Base-by-base conservation (phyloP, 2,329 filamentous ascomycete genomes). In the Coniochaeta hoffmannii region DNA sequence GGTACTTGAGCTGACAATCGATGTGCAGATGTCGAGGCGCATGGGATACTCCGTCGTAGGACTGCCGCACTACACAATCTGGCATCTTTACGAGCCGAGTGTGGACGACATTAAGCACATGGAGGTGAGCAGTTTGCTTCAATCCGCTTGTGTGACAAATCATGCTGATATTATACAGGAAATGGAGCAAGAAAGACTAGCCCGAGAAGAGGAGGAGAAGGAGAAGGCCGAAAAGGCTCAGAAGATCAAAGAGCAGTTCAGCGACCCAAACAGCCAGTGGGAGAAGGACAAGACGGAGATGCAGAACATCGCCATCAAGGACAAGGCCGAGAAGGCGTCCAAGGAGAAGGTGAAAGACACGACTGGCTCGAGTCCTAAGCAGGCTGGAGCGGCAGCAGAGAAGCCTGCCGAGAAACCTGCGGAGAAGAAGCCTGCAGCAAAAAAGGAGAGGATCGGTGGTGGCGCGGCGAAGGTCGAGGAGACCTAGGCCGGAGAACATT, bases 21-120 rank as follows among this genome's bases (percentile, higher is more conserved):
- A 44, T 10, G 11, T 55, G 8, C 59, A 96, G 92, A 99, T 99
- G 94, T 90, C 94, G 15, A 94, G 90, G 71, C 87, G 90, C 58
- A 97, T 99, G 94, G 81, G 88, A 57, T 97, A 90, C 67, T 96
- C 92, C 0, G 94, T 99, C 17, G 88, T 99, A 57, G 94, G 94
- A 31, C 79, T 99, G 50, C 94, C 94, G 7, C 94, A 99, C 69
- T 99, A 99, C 71, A 96, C 91, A 1, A 97, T 99, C 61, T 99
- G 94, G 94, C 94, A 99, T 85, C 79, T 99, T 66, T 99, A 99
- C 76, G 94, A 99, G 72, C 94, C 94, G n/a, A 96, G 90, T 65
- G 89, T 97, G 15, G 94, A 99, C 66, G 94, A 99, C 66, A 89
- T 97, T 60, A 86, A 89, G 57, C 94, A 97, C 67, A 99, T 99